phyloP scores from a whole-genome alignment of 2,329 filamentous ascomycete species.

The Clathrospora elynae region DNA sequence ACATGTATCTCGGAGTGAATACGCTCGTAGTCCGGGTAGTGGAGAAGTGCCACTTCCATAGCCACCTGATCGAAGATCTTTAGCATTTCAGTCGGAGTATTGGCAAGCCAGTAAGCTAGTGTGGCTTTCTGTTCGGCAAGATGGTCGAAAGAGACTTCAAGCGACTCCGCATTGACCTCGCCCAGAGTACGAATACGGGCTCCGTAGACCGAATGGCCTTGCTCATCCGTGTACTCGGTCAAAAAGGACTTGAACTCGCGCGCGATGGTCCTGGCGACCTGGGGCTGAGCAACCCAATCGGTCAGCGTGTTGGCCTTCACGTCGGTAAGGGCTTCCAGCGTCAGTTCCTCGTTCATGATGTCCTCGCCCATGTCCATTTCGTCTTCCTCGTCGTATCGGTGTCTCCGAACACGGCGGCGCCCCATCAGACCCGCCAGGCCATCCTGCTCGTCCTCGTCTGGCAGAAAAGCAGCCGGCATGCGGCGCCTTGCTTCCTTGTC shows the following conservation, averaged over 20 bases:
- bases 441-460: slow-evolving; percentile 84
- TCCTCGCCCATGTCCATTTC: slow-evolving; percentile 87
- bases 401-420: slow-evolving; percentile 81
- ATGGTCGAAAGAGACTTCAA: slow-evolving; percentile 96
- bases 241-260: slow-evolving; percentile 97
- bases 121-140: slow-evolving; percentile 89
- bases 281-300: slow-evolving; percentile 90
- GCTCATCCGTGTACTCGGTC: slow-evolving; percentile 91
- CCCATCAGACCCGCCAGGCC: slow-evolving; percentile 82
- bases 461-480: slow-evolving; percentile 74
- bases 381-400: slow-evolving; percentile 94
- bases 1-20: slow-evolving; percentile 99
- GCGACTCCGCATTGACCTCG: slow-evolving; percentile 92
- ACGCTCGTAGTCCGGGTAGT: slow-evolving; percentile 96
- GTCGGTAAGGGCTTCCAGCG: slow-evolving; percentile 86
- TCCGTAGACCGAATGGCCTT: slow-evolving; percentile 90
- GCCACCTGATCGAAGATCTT: slow-evolving; percentile 96
- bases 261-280: slow-evolving; percentile 90
- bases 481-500: slow-evolving; percentile 71
- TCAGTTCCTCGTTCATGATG: slow-evolving; percentile 94
- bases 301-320: slow-evolving; percentile 92
- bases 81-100: slow-evolving; percentile 91
- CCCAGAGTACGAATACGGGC: slow-evolving; percentile 93
- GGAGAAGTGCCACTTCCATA: slow-evolving; percentile 92
- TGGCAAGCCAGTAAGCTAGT: slow-evolving; percentile 92